A percentile compares a stretch with the other conserved stretches of the same genome.
Conservation (phyloP, 164 flowering plant species). For the Litsea cubeba region DNA sequence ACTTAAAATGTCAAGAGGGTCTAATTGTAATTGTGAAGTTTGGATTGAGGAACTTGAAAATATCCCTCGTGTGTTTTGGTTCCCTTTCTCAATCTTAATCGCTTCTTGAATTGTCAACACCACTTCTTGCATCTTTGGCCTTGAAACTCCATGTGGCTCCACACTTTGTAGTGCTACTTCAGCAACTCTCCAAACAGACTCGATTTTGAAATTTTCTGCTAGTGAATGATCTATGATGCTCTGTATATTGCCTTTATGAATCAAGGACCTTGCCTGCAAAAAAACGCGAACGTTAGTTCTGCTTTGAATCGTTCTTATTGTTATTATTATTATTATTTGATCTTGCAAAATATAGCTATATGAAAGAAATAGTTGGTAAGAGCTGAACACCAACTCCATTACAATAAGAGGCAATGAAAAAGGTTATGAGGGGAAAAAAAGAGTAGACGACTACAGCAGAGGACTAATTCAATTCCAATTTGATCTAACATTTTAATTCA, state of each 20-base stretch:
- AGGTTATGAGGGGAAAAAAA: not conserved
- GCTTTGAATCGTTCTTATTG: no score
- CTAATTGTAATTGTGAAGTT: conserved; percentile 47
- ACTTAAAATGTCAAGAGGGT: conserved; percentile 66
- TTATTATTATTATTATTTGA: not conserved
- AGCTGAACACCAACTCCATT: not conserved
- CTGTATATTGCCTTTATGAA: conserved; percentile 69
- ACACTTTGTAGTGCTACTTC: conserved; percentile 85
- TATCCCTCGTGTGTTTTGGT: conserved; percentile 17
- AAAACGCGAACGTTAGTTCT: not conserved
- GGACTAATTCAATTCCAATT: no score
- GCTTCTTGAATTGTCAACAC: conserved; percentile 88
- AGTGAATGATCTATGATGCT: conserved; percentile 68
- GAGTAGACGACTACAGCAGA: no score
- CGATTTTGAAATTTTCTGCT: conserved; percentile 52
- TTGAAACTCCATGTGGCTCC: conserved; percentile 50
- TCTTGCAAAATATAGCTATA: not conserved
- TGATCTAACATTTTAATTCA: no score
- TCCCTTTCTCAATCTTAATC: conserved; percentile 61
- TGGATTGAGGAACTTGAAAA: conserved; percentile 40
- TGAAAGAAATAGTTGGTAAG: not conserved
- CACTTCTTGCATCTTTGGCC: conserved; percentile 89
- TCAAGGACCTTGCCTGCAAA: conserved; percentile 71
- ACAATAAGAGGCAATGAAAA: not conserved
- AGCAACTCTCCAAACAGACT: conserved; percentile 83